Conservation (phyloP, 768 basidiomycete species). For the Ephemerocybe angulata region DNA sequence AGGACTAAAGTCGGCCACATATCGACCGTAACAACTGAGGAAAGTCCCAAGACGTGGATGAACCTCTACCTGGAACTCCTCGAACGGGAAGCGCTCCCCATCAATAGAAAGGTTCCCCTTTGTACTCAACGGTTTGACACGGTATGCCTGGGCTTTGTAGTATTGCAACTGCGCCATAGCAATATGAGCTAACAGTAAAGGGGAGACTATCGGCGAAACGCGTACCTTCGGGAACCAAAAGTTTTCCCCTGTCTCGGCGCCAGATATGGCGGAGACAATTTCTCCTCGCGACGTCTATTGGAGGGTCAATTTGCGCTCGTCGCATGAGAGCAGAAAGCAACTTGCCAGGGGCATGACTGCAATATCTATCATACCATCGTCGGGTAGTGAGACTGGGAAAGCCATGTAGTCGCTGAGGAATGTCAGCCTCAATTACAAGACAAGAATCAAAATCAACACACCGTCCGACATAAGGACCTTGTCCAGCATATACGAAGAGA, state of each 20-base stretch:
- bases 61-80: slow-evolving; percentile 75
- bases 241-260: slow-evolving; percentile 55
- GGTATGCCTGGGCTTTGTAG: slow-evolving; percentile 70
- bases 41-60: slow-evolving; percentile 63
- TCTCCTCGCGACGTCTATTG: slow-evolving; percentile 47
- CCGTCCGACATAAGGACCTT: slow-evolving; percentile 74
- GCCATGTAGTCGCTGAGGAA: slow-evolving; percentile 65
- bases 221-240: slow-evolving; percentile 64
- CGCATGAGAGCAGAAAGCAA: slow-evolving; percentile 8
- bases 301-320: not conserved
- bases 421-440: not conserved
- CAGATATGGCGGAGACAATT: slow-evolving; percentile 52
- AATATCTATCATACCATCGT: slow-evolving; percentile 77
- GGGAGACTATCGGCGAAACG: not conserved
- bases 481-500: slow-evolving; percentile 70
- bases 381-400: slow-evolving; percentile 76
- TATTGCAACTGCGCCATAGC: slow-evolving; percentile 56
- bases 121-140: slow-evolving; percentile 55
- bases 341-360: slow-evolving; percentile 60
- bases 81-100: slow-evolving; percentile 73
- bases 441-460: slow-evolving; percentile 21
- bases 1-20: slow-evolving; percentile 51
- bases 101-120: slow-evolving; percentile 67
- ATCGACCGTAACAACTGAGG: slow-evolving; percentile 60
- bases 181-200: slow-evolving; percentile 2